Evolutionary conservation across 345 rosid species (phyloP), one percentile per base, ranked within the genome.

Genomic region (Arabidopsis thaliana): DNA sequence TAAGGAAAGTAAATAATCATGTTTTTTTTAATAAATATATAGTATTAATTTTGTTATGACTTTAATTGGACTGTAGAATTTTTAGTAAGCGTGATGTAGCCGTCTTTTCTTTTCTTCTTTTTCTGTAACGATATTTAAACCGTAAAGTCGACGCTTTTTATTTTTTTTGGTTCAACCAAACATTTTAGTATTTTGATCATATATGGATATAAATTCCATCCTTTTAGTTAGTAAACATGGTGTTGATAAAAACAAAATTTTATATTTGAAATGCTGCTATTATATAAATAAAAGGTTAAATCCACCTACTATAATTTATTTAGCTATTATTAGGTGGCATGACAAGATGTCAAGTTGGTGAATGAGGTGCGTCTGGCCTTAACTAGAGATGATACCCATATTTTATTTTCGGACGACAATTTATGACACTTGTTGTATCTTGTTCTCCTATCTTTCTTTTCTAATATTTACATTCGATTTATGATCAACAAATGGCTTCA

Each of bases 261-360:
- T 7, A 48, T 20, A 10, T 48, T 48, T 48, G 6, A 4, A 3
- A 12, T 44, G 14, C 4, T 44, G 12, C 48, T 41, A 37, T 36
- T 45, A 5, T 45, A 5, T n/a, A 45, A n/a, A 2, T 28, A 28
- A 28, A 28, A 28, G 32, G 32, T 28, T 28, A 28, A 28, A 28
- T 28, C 32, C 37, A 6, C 1, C 0, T 53, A 28, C 1, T 41
- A 20, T 13, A 23, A 4, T 46, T 32, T 22, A 33, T 37, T 24
- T 56, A 42, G 53, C 6, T 65, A 36, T 40, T 73, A 28, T 53
- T 71, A 60, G 67, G 67, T 71, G 67, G 68, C 50, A 49, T 58
- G 66, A 58, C 36, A 44, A 45, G 13, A 45, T 75, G 74, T 23
- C 63, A 60, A 59, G 62, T 75, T 51, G 79, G 69, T 60, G 55